Conservation (phyloP, 495 filamentous ascomycete genomes). For the Alectoria sarmentosa region DNA sequence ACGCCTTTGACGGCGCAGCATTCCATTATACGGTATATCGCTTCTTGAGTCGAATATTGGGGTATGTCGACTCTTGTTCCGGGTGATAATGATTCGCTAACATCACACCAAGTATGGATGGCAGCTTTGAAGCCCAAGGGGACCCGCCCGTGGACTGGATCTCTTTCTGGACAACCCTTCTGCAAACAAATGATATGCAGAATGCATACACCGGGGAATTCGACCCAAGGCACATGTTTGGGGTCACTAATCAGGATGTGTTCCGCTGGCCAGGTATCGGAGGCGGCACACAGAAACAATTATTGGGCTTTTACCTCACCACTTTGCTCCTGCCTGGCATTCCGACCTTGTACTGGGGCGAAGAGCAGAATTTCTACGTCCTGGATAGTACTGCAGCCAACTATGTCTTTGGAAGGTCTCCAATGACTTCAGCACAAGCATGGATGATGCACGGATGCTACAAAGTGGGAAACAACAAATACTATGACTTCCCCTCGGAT, state of each 20-base stretch:
- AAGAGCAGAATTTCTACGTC: slow-evolving; percentile 46
- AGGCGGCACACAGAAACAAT: slow-evolving; percentile 41
- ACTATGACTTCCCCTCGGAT: slow-evolving; percentile 40
- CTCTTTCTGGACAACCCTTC: slow-evolving; percentile 38
- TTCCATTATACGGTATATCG: slow-evolving; percentile 72
- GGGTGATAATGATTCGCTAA: background rate
- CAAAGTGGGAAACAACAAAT: slow-evolving; percentile 38
- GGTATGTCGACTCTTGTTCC: slow-evolving; percentile 22
- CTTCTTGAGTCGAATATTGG: slow-evolving; percentile 57
- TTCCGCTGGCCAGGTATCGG: slow-evolving; percentile 45
- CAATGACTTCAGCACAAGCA: slow-evolving; percentile 41
- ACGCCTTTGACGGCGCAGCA: slow-evolving; percentile 57
- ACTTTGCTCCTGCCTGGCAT: slow-evolving; percentile 45
- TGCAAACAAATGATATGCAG: slow-evolving; percentile 40
- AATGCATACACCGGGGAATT: slow-evolving; percentile 45
- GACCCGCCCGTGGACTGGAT: slow-evolving; percentile 40
- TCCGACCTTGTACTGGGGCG: slow-evolving; percentile 43
- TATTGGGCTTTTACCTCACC: slow-evolving; percentile 40
- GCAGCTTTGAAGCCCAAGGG: slow-evolving; percentile 36
- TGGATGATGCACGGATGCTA: slow-evolving; percentile 50
- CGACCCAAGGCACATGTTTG: slow-evolving; percentile 46
- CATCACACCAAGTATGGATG: slow-evolving; percentile 42
- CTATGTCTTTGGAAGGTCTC: slow-evolving; percentile 44
- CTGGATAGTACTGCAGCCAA: slow-evolving; percentile 43
- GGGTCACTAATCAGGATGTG: slow-evolving; percentile 46